Base-by-base conservation (phyloP, 192 early-diverging fungal genomes). In the Coemansia aciculifera region DNA sequence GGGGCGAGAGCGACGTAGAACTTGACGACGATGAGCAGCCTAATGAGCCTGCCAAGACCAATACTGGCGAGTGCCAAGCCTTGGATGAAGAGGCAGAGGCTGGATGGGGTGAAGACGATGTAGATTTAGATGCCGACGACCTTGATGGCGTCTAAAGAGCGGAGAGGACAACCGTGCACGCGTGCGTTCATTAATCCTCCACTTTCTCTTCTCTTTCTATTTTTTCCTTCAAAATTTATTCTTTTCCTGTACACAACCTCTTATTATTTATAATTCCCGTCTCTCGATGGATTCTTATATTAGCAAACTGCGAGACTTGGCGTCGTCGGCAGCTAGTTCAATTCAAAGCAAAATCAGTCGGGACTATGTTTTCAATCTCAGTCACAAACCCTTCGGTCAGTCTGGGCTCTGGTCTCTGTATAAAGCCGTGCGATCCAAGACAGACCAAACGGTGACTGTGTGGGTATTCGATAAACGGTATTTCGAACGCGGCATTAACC, bases 401-500 rank as follows among this genome's bases (percentile, higher is more conserved):
- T 73, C 88, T 0, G 91, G 91, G n/a, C 79, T 90, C 10, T 92
- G 91, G 91, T 87, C 88, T 65, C 87, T 92, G 40, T 88, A 89
- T 66, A 63, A 72, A 40, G 88, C 85, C 19, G 84, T 71, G 36
- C 82, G 86, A 29, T 85, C 85, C 29, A 88, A 83, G 21, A 89
- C 87, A 2, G 77, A 81, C 9, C 85, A 86, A 49, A 44, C 29
- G 29, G 91, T 87, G 40, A 86, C 91, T 13, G 74, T 91, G 34
- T 93, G 91, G 85, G 89, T 89, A 48, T 93, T 93, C 67, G 90
- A 91, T 68, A 92, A 90, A 68, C 87, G 85, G 70, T 86, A 81
- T 59, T 82, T 92, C 31, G 89, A 90, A 21, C 43, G 68, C 1
- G 67, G 81, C 31, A 62, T 87, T 67, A 79, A 73, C 78, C 77